Evolutionary conservation across 768 basidiomycete species (phyloP).

Genomic region (Phaffia tasmanica): DNA sequence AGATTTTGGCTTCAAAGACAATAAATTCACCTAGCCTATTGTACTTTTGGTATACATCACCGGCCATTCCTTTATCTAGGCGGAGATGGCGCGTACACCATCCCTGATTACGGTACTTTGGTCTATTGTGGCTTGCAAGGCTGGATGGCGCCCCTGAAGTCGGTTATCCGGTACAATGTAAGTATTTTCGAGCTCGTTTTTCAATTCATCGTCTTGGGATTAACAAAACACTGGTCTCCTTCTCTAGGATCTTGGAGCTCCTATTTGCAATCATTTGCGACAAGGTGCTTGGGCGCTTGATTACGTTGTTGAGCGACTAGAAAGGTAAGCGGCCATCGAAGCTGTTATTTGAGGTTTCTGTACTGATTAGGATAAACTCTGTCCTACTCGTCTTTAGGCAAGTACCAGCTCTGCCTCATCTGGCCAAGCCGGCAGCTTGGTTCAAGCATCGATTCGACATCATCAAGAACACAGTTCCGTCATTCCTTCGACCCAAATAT

Average conservation of each 20-base stretch:
- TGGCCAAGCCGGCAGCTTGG: conserved; percentile 67
- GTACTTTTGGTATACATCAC: too few species aligned
- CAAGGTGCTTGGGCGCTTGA: conserved; percentile 86
- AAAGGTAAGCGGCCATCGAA: conserved; percentile 46
- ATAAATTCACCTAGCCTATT: not conserved
- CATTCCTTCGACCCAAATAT: conserved; percentile 89
- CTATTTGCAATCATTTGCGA: conserved; percentile 75
- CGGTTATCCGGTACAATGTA: conserved; percentile 68
- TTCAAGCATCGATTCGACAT: conserved; percentile 75
- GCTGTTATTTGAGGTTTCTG: not conserved
- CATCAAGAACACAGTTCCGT: conserved; percentile 60
- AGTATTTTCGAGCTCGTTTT: not conserved
- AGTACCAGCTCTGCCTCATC: conserved; percentile 43
- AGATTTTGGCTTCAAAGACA: not conserved
- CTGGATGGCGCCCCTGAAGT: conserved; percentile 82
- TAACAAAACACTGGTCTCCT: not conserved
- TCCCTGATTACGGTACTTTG: conserved; percentile 63
- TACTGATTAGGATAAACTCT: not conserved
- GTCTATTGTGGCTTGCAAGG: conserved; percentile 92
- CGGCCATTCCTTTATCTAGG: conserved; percentile 28
- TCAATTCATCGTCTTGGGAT: not conserved
- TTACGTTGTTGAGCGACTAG: conserved; percentile 62
- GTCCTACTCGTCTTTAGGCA: not conserved
- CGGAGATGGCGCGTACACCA: conserved; percentile 68
- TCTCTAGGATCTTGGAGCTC: conserved; percentile 66